Evolutionary conservation across 345 rosid genomes (phyloP), one percentile per base, ranked within the genome.

Genomic region (Gossypium rotundifolium): DNA sequence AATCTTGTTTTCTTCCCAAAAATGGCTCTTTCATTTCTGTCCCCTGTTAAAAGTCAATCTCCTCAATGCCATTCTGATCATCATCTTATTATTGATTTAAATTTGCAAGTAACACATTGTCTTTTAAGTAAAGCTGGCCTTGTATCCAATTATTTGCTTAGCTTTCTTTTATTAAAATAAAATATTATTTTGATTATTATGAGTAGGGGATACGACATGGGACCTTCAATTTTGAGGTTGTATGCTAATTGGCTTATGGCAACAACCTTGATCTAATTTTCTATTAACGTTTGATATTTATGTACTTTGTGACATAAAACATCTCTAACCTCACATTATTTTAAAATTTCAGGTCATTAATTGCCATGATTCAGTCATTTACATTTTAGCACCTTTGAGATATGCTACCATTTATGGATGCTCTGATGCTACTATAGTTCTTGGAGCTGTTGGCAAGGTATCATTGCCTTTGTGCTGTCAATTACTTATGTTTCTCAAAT

Each of bases 401-500:
- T 93, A 93, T 81, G 95, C 91, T 54, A 96, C 98, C n/a, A 71
- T 96, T 60, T 91, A 96, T 78, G 99, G 99, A 81, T 93, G 97
- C 86, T 96, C 99, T 71, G 99, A 96, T 82, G 79, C 98, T 60
- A 96, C 99, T 55, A 88, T 96, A 78, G 88, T 96, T 83, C 87
- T 96, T 77, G 99, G 99, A 84, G 98, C 99, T 69, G 95, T 91
- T 79, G 99, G 99, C 82, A 96, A 96, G 99, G 99, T 96, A 85
- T 74, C 49, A 14, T 59, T 74, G 46, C 27, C 54, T 14, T 9
- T 23, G 40, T 14, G 33, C 46, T 61, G 59, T 54, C 69, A 11
- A 11, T 59, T 51, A 10, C 29, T 69, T 69, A 10, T 17, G 23
- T 69, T 69, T 16, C 25, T 3, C 23, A 27, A 25, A 44, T 73